Evolutionary conservation across 108 stramenopile species (phyloP).

Genomic region (Cylindrotheca fusiformis): DNA sequence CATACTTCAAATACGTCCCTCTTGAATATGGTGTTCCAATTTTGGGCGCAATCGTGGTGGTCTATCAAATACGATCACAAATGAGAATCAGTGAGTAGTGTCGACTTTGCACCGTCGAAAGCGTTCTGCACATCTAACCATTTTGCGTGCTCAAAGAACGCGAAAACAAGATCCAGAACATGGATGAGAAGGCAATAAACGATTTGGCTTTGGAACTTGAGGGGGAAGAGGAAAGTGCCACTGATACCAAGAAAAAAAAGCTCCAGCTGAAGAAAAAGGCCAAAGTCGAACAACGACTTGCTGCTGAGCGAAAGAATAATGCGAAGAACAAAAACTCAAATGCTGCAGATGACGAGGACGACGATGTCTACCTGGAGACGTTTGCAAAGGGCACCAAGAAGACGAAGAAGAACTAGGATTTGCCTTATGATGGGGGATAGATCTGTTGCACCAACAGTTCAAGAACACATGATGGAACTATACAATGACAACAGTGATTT

Average conservation of each 20-base stretch:
- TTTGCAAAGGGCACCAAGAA: conserved; percentile 37
- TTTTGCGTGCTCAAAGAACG: too few species aligned
- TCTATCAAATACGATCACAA: conserved; percentile 24
- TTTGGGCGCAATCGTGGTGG: conserved; percentile 21
- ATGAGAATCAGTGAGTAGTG: conserved; percentile 40
- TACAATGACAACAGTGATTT: not conserved
- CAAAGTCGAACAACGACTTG: conserved; percentile 34
- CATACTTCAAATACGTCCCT: conserved; percentile 50
- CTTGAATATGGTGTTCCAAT: conserved; percentile 36
- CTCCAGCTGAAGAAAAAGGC: conserved; percentile 43
- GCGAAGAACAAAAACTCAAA: conserved; percentile 36
- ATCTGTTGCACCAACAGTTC: not conserved
- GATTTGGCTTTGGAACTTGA: conserved; percentile 38
- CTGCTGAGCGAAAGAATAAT: conserved; percentile 37
- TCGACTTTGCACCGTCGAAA: too few species aligned
- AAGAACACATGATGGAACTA: not conserved
- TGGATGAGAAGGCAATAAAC: conserved; percentile 44
- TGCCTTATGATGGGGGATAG: too few species aligned
- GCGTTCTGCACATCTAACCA: too few species aligned
- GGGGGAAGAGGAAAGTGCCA: conserved; percentile 22
- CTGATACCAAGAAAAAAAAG: conserved; percentile 37
- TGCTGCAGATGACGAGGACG: conserved; percentile 39
- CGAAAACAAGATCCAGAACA: conserved; percentile 40
- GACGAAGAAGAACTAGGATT: conserved; percentile 27
- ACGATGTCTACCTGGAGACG: conserved; percentile 35